Evolutionary conservation across 495 filamentous ascomycete species (phyloP).

Genomic region (Trichoderma virens): DNA sequence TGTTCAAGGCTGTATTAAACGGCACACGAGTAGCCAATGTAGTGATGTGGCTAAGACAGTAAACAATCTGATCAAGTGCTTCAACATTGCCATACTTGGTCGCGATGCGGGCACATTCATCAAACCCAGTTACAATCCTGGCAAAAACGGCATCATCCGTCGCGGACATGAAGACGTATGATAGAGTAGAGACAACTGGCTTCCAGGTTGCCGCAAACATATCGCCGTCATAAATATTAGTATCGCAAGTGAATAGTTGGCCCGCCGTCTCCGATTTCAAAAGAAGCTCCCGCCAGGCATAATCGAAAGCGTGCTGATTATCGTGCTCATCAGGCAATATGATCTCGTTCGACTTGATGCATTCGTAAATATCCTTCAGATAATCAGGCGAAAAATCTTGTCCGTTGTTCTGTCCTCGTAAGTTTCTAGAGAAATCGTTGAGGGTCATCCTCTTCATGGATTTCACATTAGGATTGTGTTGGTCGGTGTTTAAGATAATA

Average conservation of each 20-base stretch:
- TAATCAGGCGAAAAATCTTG: constrained; percentile 81
- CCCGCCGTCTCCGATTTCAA: constrained; percentile 73
- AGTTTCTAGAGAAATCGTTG: constrained; percentile 73
- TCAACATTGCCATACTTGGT: constrained; percentile 77
- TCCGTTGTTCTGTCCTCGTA: constrained; percentile 80
- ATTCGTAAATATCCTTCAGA: constrained; percentile 80
- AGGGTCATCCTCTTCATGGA: constrained; percentile 70
- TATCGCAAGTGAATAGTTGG: constrained; percentile 71
- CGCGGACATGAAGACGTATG: constrained; percentile 98
- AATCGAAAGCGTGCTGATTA: constrained; percentile 91
- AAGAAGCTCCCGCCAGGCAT: constrained; percentile 91
- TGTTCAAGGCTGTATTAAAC: constrained; percentile 84
- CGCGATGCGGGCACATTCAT: constrained; percentile 92
- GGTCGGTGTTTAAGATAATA: constrained; percentile 91
- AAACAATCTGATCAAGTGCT: constrained; percentile 83
- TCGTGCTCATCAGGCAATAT: constrained; percentile 97
- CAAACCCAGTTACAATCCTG: constrained; percentile 85
- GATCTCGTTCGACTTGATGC: constrained; percentile 88
- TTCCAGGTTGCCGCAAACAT: constrained; percentile 98
- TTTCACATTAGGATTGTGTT: constrained; percentile 91
- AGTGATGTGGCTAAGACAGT: constrained; percentile 81
- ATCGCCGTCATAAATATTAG: constrained; percentile 91
- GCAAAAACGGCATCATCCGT: constrained; percentile 96
- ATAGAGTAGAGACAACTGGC: constrained; percentile 86
- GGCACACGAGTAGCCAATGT: constrained; percentile 66